Evolutionary conservation across 1,284 basidiomycete species (phyloP).

Genomic region (Puccinia hordei): DNA sequence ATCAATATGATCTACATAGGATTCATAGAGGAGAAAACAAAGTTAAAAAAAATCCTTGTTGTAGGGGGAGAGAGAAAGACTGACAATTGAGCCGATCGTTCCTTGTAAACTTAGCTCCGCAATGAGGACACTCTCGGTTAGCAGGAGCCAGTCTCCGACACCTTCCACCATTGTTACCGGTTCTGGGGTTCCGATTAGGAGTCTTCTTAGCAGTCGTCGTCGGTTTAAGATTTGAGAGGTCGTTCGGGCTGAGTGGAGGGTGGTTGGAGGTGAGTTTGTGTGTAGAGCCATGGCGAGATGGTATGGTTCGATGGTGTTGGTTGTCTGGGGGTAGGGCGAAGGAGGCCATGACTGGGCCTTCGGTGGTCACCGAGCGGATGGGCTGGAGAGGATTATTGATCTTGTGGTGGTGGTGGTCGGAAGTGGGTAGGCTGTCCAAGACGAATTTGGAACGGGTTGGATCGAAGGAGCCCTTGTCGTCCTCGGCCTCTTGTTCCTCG

Average conservation of each 20-base stretch:
- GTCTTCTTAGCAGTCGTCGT: neutral
- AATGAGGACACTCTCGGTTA: slow-evolving; percentile 28
- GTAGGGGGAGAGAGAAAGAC: neutral
- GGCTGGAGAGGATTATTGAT: neutral
- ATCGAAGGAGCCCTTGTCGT: neutral
- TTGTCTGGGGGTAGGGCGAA: slow-evolving; percentile 9
- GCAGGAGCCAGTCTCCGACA: slow-evolving; percentile 28
- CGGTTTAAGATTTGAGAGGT: neutral
- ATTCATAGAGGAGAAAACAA: too few relatives aligned
- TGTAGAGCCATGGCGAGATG: neutral
- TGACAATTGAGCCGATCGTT: slow-evolving; percentile 36
- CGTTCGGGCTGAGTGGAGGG: neutral
- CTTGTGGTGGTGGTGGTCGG: neutral
- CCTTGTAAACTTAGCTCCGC: slow-evolving; percentile 32
- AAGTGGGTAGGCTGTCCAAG: neutral
- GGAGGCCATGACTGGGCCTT: slow-evolving; percentile 19
- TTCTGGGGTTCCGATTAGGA: neutral
- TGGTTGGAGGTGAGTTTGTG: neutral
- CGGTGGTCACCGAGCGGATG: neutral
- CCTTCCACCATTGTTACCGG: slow-evolving; percentile 26
- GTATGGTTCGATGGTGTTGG: neutral
- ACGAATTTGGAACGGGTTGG: slow-evolving; percentile 18
- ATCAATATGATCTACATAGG: slow-evolving; percentile 44
- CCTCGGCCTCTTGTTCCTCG: slow-evolving; percentile 5
- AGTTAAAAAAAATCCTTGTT: neutral